Conservation (phyloP, 73 alveolate species). For the Stentor roeselii region DNA sequence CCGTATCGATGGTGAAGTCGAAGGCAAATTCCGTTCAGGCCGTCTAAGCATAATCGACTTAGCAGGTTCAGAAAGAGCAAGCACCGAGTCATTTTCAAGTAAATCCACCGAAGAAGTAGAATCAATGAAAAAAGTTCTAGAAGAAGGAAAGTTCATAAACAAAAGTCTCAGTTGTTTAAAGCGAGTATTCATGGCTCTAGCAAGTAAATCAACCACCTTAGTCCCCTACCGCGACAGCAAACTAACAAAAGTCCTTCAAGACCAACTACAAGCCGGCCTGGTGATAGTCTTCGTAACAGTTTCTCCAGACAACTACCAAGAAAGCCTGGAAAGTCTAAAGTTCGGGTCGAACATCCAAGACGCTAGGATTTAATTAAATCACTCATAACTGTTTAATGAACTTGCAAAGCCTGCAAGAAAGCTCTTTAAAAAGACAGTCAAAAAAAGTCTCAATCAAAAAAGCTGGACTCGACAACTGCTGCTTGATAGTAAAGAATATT, state of each 20-base stretch:
- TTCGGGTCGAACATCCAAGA: background rate
- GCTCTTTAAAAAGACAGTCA: too few relatives aligned
- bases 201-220: background rate
- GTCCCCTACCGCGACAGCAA: background rate
- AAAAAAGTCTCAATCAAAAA: too few relatives aligned
- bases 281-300: background rate
- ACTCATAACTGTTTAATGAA: too few relatives aligned
- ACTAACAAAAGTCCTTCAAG: constrained; percentile 6
- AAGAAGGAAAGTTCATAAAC: constrained; percentile 12
- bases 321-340: background rate
- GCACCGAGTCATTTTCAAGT: background rate
- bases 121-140: background rate
- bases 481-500: background rate
- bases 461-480: too few relatives aligned
- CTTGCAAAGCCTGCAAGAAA: too few relatives aligned
- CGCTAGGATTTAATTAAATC: too few relatives aligned
- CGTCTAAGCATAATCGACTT: constrained; percentile 91
- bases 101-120: constrained; percentile 7
- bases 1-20: constrained; percentile 44
- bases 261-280: background rate
- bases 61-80: constrained; percentile 98
- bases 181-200: background rate
- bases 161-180: background rate
- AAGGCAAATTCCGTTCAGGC: constrained; percentile 73
- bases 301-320: constrained; percentile 6